Conservation (phyloP, 768 basidiomycete genomes). For the Tylopilus sp. region DNA sequence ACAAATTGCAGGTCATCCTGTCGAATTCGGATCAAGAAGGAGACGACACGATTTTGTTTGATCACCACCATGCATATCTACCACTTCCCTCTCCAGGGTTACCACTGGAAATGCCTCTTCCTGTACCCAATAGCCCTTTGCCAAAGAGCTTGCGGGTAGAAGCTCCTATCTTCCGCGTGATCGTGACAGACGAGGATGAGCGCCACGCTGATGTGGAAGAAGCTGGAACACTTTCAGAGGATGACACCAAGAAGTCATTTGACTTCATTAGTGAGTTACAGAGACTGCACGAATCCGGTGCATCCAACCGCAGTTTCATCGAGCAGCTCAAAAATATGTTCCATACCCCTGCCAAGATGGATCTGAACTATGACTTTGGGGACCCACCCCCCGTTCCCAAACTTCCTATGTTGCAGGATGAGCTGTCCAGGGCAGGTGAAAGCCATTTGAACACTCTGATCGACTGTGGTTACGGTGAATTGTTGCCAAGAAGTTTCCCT, state of each 20-base stretch:
- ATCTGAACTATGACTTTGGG: conserved; percentile 48
- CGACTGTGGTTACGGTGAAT: conserved; percentile 15
- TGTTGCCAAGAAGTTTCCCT: conserved; percentile 14
- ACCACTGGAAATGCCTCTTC: conserved; percentile 42
- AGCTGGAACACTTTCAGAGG: conserved; percentile 45
- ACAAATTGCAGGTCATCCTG: conserved; percentile 67
- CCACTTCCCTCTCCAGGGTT: conserved; percentile 37
- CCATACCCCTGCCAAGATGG: conserved; percentile 68
- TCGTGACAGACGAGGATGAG: conserved; percentile 44
- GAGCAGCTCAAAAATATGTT: conserved; percentile 81
- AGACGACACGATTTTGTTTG: conserved; percentile 41
- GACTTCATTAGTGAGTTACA: conserved; percentile 80
- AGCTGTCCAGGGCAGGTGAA: conserved; percentile 23
- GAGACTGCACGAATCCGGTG: conserved; percentile 68
- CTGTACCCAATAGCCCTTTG: conserved; percentile 17
- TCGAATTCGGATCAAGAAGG: conserved; percentile 37
- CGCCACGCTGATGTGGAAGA: conserved; percentile 41
- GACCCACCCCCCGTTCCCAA: conserved; percentile 53
- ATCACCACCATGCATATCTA: neutral
- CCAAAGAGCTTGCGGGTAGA: conserved; percentile 17
- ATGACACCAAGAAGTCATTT: conserved; percentile 75
- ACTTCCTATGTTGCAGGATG: conserved; percentile 37
- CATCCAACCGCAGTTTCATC: conserved; percentile 69
- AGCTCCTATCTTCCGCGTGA: conserved; percentile 41
- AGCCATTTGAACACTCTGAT: conserved; percentile 17